Conservation (phyloP, 768 basidiomycete genomes). For the Porpolomopsis calyptriformis region DNA sequence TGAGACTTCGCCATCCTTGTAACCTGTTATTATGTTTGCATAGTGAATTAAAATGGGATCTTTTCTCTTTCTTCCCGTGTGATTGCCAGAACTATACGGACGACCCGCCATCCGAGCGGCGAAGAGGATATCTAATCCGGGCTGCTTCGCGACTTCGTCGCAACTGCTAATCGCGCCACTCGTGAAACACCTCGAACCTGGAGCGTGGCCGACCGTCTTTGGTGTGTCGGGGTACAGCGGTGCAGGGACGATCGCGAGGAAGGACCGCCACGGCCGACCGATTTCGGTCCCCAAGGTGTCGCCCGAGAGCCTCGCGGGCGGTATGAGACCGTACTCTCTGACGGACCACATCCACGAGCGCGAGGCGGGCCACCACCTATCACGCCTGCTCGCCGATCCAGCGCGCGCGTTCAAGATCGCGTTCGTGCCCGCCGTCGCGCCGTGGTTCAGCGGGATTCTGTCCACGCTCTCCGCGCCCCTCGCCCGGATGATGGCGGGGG, state of each 20-base stretch:
- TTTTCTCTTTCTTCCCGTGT: conserved; percentile 22
- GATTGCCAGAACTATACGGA: conserved; percentile 69
- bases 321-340: conserved; percentile 75
- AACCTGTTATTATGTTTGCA: conserved; percentile 18
- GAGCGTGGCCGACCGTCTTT: conserved; percentile 72
- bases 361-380: conserved; percentile 81
- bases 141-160: conserved; percentile 90
- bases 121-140: conserved; percentile 91
- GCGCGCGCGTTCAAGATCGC: conserved; percentile 45
- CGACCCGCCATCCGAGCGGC: conserved; percentile 57
- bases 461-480: conserved; percentile 81
- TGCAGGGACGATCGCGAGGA: conserved; percentile 75
- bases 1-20: conserved; percentile 50
- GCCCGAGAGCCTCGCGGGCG: conserved; percentile 62
- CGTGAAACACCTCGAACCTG: conserved; percentile 53
- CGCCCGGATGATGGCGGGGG: conserved; percentile 51
- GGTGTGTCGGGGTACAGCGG: conserved; percentile 93
- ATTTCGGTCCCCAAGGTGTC: conserved; percentile 74
- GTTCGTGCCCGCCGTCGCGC: conserved; percentile 79
- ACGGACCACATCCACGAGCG: conserved; percentile 99
- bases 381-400: conserved; percentile 37
- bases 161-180: conserved; percentile 91
- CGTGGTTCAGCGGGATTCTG: conserved; percentile 96
- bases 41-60: conserved; percentile 24
- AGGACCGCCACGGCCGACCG: conserved; percentile 57